These are phyloP conservation scores for Bryoerythrophyllum caledonicum DNA, from an alignment of 225 moss, liverwort and hornwort species.

Conservation along the genomic window DNA sequence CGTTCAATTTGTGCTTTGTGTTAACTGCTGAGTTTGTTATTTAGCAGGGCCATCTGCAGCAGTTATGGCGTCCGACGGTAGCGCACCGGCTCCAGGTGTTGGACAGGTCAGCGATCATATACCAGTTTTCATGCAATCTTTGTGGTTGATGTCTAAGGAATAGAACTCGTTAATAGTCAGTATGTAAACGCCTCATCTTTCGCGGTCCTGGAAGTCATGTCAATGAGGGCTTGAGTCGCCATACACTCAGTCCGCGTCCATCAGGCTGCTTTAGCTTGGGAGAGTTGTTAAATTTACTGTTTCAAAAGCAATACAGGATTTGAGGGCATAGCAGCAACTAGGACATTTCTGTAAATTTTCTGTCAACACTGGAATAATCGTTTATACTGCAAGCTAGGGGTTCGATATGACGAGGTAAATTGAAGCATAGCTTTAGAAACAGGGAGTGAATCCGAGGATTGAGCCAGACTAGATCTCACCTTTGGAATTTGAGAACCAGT, in stretches of 20 bases:
- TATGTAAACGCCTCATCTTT: neutral
- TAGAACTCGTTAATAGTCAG: neutral
- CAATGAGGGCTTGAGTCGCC: conserved; percentile 26
- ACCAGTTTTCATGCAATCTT: neutral
- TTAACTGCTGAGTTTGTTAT: neutral
- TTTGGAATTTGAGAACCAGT: neutral
- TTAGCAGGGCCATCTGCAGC: conserved; percentile 19
- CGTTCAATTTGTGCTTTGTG: neutral
- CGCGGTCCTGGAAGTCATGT: neutral
- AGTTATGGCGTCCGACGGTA: conserved; percentile 50
- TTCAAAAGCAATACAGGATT: neutral
- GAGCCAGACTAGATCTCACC: neutral
- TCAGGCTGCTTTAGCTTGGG: neutral
- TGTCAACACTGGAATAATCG: neutral
- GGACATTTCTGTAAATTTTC: neutral
- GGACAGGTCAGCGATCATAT: conserved; percentile 31
- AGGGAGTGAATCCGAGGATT: neutral
- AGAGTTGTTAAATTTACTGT: neutral
- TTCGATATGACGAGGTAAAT: neutral
- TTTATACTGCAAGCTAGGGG: neutral
- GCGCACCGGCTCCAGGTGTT: conserved; percentile 9
- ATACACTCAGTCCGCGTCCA: neutral
- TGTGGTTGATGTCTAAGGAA: neutral
- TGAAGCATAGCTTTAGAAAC: neutral
- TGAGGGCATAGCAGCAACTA: neutral